phyloP scores from a whole-genome alignment of 208 protist genomes.

The Leishmania gerbilli region DNA sequence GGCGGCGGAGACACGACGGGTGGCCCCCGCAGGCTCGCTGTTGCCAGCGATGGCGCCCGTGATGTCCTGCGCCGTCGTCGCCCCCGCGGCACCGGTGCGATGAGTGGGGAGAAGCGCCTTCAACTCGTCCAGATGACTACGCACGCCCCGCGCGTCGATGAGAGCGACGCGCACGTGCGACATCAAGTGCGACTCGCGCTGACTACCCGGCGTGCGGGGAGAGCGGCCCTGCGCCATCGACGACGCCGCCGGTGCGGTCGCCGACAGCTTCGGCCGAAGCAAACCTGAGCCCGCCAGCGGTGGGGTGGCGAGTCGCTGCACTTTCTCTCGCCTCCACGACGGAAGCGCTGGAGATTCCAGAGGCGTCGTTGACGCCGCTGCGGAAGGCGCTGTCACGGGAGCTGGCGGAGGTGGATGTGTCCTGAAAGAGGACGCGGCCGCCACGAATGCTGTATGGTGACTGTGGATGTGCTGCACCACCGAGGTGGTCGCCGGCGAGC shows the following conservation, averaged over 20 bases:
- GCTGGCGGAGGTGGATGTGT: background rate
- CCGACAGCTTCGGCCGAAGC: background rate
- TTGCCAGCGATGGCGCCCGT: constrained; percentile 4
- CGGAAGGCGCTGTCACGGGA: background rate
- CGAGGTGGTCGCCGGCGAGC: background rate
- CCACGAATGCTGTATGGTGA: too few relatives aligned
- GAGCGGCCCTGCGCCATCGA: background rate
- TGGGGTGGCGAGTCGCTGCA: background rate
- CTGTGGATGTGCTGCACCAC: too few relatives aligned
- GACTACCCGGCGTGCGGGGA: constrained; percentile 16
- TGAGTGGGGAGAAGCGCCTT: constrained; percentile 12
- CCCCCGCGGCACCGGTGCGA: background rate
- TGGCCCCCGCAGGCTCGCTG: background rate
- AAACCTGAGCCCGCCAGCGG: background rate
- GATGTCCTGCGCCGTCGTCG: background rate
- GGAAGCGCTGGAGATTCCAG: background rate
- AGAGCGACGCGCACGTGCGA: constrained; percentile 25
- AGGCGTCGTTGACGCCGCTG: background rate
- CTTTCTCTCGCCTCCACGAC: background rate
- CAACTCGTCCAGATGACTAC: constrained; percentile 18
- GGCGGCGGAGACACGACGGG: background rate
- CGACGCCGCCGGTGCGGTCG: background rate
- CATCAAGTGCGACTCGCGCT: constrained; percentile 10
- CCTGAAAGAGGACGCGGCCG: background rate
- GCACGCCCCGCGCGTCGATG: constrained; percentile 23